Conservation (phyloP, 2,329 filamentous ascomycete genomes). For the Colletotrichum gigasporum region DNA sequence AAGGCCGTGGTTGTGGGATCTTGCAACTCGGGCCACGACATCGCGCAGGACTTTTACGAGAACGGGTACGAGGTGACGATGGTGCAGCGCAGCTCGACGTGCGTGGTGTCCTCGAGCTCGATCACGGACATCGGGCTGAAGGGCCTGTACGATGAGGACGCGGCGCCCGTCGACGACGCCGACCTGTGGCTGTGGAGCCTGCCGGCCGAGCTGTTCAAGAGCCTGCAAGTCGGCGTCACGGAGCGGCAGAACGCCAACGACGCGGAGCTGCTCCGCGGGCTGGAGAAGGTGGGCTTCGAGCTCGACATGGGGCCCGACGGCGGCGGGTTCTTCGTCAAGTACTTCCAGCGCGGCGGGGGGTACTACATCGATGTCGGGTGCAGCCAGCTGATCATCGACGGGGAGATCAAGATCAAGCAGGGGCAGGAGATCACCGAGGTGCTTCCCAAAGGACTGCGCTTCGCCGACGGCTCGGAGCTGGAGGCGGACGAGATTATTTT, state of each 20-base stretch:
- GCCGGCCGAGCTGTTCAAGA: conserved; percentile 69
- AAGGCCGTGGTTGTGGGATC: conserved; percentile 73
- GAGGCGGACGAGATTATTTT: conserved; percentile 54
- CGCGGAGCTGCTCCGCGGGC: conserved; percentile 48
- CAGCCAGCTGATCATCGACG: conserved; percentile 40
- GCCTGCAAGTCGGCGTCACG: conserved; percentile 60
- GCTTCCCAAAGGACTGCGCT: conserved; percentile 52
- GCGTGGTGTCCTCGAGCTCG: conserved; percentile 66
- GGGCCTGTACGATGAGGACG: conserved; percentile 59
- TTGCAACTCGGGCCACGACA: conserved; percentile 76
- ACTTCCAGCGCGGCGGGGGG: conserved; percentile 46
- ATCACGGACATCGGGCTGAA: conserved; percentile 63
- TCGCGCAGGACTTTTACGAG: conserved; percentile 74
- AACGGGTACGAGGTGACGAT: conserved; percentile 76
- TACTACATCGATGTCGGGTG: conserved; percentile 39
- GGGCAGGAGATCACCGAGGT: conserved; percentile 65
- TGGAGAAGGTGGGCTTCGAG: conserved; percentile 68
- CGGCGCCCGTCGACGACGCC: conserved; percentile 71
- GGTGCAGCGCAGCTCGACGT: conserved; percentile 74
- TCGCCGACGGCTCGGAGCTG: conserved; percentile 48
- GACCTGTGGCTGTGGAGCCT: conserved; percentile 69
- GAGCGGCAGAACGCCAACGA: conserved; percentile 47
- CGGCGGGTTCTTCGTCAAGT: conserved; percentile 53
- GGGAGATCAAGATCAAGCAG: conserved; percentile 49
- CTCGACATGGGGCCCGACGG: conserved; percentile 65